Conservation (phyloP, 23 red algal species). For the Gracilariopsis chorda region DNA sequence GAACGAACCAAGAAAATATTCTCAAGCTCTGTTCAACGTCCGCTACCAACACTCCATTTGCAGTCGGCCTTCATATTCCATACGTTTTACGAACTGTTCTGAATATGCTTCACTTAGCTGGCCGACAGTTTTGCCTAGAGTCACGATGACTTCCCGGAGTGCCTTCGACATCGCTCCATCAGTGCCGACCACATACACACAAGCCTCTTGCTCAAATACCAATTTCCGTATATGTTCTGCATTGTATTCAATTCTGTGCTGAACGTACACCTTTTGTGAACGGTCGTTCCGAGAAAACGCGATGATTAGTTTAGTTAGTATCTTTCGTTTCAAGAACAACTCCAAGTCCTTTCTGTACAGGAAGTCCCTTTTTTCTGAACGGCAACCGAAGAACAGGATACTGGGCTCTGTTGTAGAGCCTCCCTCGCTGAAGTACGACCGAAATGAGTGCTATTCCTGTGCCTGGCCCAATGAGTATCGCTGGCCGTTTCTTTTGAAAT, state of each 20-base stretch:
- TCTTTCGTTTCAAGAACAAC: background rate
- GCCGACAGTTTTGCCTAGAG: background rate
- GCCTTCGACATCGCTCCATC: constrained; percentile 77
- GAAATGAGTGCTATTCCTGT: constrained; percentile 88
- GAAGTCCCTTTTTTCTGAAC: constrained; percentile 57
- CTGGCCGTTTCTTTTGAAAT: constrained; percentile 21
- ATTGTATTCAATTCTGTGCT: constrained; percentile 38
- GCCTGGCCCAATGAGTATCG: constrained; percentile 79
- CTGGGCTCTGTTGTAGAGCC: background rate
- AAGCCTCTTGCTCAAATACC: background rate
- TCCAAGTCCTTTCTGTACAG: constrained; percentile 72
- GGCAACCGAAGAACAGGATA: constrained; percentile 83
- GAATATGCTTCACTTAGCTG: background rate
- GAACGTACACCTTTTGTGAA: constrained; percentile 76
- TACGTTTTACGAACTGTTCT: constrained; percentile 27
- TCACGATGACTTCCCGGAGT: constrained; percentile 50
- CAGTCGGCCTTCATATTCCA: constrained; percentile 65
- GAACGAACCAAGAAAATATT: too few species aligned
- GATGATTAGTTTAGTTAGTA: constrained; percentile 1
- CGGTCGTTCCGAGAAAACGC: constrained; percentile 74
- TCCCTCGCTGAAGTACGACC: constrained; percentile 47
- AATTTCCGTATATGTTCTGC: constrained; percentile 27
- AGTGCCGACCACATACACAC: constrained; percentile 81
- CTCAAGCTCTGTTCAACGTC: too few species aligned
- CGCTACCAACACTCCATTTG: constrained; percentile 94